A percentile compares a stretch with the other conserved stretches of the same genome.
These are phyloP conservation scores for Trichosporon sp. DNA, from an alignment of 1,284 basidiomycete species.

Conservation along the genomic window DNA sequence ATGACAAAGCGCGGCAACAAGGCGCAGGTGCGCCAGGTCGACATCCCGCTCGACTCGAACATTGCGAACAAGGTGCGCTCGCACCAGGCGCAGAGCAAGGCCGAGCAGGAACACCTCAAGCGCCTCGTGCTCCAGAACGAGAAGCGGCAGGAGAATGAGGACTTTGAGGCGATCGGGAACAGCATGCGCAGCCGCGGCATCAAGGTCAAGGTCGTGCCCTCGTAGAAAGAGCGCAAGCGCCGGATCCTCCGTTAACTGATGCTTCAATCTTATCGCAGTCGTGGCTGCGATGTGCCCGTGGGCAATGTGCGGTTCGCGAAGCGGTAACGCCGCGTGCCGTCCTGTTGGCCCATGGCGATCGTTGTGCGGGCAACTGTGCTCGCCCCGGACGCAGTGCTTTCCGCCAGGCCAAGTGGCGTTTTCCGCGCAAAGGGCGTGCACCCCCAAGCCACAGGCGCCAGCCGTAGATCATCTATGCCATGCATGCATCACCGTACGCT, in stretches of 20 bases:
- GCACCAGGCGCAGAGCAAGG: constrained; percentile 83
- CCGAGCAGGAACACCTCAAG: constrained; percentile 92
- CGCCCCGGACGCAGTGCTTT: too few relatives aligned
- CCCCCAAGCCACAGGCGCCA: too few relatives aligned
- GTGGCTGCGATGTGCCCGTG: too few relatives aligned
- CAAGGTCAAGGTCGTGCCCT: constrained; percentile 29
- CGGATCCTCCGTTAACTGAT: not conserved
- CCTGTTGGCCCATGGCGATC: too few relatives aligned
- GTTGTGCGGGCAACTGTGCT: too few relatives aligned
- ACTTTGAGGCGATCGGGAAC: constrained; percentile 29
- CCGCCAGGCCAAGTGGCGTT: too few relatives aligned
- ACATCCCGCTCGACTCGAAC: constrained; percentile 77
- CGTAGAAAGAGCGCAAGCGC: constrained; percentile 4
- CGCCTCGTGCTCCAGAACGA: constrained; percentile 61
- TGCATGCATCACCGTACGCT: not conserved
- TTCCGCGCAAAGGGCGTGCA: too few relatives aligned
- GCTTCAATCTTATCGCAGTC: too few relatives aligned
- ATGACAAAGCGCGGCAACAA: constrained; percentile 91
- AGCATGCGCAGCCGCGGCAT: constrained; percentile 34
- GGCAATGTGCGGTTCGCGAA: too few relatives aligned
- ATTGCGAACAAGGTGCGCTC: constrained; percentile 82
- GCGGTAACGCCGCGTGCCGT: too few relatives aligned
- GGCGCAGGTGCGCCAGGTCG: constrained; percentile 78
- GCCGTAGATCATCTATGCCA: not conserved
- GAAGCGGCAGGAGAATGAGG: constrained; percentile 38